Percentiles rank a stretch among this genome's conserved stretches.
phyloP scores from a whole-genome alignment of 2,329 filamentous ascomycete species.

The Aspergillus quadricinctus region DNA sequence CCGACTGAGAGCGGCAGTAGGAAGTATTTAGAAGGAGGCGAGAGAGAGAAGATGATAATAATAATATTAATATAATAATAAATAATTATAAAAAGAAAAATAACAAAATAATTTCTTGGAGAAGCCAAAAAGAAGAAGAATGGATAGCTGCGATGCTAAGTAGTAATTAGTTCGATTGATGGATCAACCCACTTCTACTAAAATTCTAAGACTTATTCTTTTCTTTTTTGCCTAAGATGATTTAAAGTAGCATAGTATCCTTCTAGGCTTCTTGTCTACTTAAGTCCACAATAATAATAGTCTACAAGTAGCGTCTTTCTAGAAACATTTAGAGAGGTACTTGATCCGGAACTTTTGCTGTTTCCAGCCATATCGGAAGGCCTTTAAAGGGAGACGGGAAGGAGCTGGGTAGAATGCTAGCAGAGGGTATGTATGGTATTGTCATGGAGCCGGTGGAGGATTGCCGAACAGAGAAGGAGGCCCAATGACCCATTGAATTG shows the following conservation, averaged over 20 bases:
- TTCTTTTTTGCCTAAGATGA: background rate
- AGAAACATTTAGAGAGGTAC: background rate
- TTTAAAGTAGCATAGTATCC: background rate
- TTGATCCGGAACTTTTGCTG: background rate
- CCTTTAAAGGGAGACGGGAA: background rate
- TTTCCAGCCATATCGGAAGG: background rate
- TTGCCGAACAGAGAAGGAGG: slow-evolving; percentile 7
- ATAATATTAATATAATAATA: no score
- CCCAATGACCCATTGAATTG: slow-evolving; percentile 9
- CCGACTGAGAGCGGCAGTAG: background rate
- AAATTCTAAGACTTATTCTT: background rate
- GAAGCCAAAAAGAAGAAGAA: background rate
- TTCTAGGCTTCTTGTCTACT: no score
- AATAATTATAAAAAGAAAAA: background rate
- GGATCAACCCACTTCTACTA: background rate
- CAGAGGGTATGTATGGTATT: background rate
- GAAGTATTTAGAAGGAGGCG: background rate
- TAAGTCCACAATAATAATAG: background rate
- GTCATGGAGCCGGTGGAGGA: background rate
- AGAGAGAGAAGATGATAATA: background rate
- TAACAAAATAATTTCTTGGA: background rate
- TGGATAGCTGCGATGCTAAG: background rate
- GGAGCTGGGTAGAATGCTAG: background rate
- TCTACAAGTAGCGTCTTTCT: background rate
- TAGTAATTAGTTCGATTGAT: background rate